Base-by-base conservation (phyloP, 139 green algal genomes). In the Coccomyxa sp. region DNA sequence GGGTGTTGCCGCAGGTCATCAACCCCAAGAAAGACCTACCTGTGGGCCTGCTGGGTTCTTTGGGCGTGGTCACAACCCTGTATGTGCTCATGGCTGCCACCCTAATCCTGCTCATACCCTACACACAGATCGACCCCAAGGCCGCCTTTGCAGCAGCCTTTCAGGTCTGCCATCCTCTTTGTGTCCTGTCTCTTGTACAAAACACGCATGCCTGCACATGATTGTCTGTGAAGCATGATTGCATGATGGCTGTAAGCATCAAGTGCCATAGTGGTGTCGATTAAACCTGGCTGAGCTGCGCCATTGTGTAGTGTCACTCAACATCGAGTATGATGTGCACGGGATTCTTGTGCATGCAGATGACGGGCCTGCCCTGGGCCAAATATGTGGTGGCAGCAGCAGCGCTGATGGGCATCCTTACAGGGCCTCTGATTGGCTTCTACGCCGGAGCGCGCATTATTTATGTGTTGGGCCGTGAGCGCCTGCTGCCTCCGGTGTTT, bases 141-240 rank as follows among this genome's bases (percentile, higher is more conserved):
- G 88, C 91, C 8, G 88, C 92, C 31, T 95, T 94, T 73, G 82
- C 87, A 31, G 80, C 84, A 1, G 91, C 90, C 9, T 96, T 95
- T 82, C 58, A 74, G 22, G 55, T 54, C 22, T 5, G 50, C 50
- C 22, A 64, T 6, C 22, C 50, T 64, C 50, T 22, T 31, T 64
- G 27, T 64, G 50, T 64, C 18, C 50, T 31, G 4, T 64, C 50
- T 64, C 18, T 7, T 3, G 50, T 6, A 1, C 50, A 12, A 22
- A 18, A 64, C 18, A 64, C 4, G n/a, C n/a, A n/a, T n/a, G n/a
- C n/a, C n/a, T n/a, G n/a, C n/a, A n/a, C n/a, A n/a, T n/a, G n/a
- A 64, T 64, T 7, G 50, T 64, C 3, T 31, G 50, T 18, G 50
- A 6, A 64, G 18, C 50, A 58, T 58, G 14, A 58, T n/a, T n/a